Base-by-base conservation (phyloP, 2,329 filamentous ascomycete species). In the Arthroderma sp. region DNA sequence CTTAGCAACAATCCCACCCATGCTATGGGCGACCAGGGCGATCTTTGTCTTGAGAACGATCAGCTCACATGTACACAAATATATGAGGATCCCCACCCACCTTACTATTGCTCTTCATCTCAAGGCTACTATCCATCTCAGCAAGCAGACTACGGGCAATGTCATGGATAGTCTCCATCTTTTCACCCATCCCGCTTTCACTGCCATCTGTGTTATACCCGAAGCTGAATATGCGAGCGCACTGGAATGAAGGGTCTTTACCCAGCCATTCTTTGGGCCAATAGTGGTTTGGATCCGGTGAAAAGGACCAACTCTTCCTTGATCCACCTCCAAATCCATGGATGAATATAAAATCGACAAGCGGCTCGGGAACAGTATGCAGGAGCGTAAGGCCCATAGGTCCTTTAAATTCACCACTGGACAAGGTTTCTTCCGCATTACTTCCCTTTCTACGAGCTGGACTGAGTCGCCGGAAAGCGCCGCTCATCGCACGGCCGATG, bases 321-420 rank as follows among this genome's bases (percentile, higher is more conserved):
- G 60, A 63, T 1, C 56, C 56, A 2, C 65, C 66, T 6, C 62
- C 63, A 1, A 69, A 56, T 1, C 66, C 65, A 50, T 69, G 66
- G 2, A 68, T 54, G 44, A 68, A 69, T 10, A 69, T 56, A 5
- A 60, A 49, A 40, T 62, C 58, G 9, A 54, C 46, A 11, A 43
- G 33, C 10, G 49, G 48, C 10, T 53, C 36, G 1, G 41, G 37
- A n/a, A 46, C 38, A n/a, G 36, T n/a, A 36, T 47, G 32, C 0
- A 53, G 46, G 9, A 51, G 45, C 34, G 49, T 51, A 9, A 54
- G 37, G 29, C 51, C 52, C 30, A 54, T 36, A 5, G 49, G 32
- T 1, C 50, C 53, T 46, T 46, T 52, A n/a, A 44, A 37, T 11
- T 50, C 48, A 38, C 44, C 39, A n/a, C n/a, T 28, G n/a, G 15